These are phyloP conservation scores for Pythium utonaiense DNA, from an alignment of 352 stramenopile genomes.

Conservation along the genomic window DNA sequence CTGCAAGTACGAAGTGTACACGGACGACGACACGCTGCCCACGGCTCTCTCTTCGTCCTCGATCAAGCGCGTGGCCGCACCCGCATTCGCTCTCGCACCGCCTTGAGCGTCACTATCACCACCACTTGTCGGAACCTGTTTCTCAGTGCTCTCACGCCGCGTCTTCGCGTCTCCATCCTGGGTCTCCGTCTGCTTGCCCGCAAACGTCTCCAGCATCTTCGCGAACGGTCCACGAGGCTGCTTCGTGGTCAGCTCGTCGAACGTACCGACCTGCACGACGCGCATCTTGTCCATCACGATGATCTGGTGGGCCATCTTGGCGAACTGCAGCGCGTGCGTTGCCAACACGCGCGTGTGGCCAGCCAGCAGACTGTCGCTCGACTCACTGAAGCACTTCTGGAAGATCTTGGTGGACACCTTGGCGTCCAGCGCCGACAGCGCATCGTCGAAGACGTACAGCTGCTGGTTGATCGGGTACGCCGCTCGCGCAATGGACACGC, in stretches of 20 bases:
- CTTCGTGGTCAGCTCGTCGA: constrained; percentile 38
- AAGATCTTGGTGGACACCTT: constrained; percentile 50
- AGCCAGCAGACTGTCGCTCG: constrained; percentile 32
- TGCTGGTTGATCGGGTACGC: constrained; percentile 49
- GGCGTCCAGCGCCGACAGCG: constrained; percentile 54
- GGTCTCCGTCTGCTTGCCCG: not conserved
- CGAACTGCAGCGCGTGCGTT: constrained; percentile 53
- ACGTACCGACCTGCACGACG: constrained; percentile 60
- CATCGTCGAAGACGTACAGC: constrained; percentile 69
- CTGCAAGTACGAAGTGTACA: constrained; percentile 48
- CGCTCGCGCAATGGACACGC: constrained; percentile 62
- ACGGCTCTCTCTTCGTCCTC: constrained; percentile 46
- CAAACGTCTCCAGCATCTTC: constrained; percentile 31
- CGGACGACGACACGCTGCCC: constrained; percentile 31
- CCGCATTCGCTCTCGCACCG: too few species aligned
- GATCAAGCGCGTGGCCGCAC: constrained; percentile 25
- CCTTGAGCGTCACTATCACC: not conserved
- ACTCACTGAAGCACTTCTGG: constrained; percentile 44
- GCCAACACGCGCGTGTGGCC: constrained; percentile 50
- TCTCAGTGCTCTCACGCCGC: not conserved
- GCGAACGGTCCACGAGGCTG: constrained; percentile 42
- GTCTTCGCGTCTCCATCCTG: not conserved
- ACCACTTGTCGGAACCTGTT: not conserved
- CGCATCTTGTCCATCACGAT: constrained; percentile 72
- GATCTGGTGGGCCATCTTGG: constrained; percentile 55